phyloP scores from a whole-genome alignment of 2,329 filamentous ascomycete species.

The Venturia nashicola region DNA sequence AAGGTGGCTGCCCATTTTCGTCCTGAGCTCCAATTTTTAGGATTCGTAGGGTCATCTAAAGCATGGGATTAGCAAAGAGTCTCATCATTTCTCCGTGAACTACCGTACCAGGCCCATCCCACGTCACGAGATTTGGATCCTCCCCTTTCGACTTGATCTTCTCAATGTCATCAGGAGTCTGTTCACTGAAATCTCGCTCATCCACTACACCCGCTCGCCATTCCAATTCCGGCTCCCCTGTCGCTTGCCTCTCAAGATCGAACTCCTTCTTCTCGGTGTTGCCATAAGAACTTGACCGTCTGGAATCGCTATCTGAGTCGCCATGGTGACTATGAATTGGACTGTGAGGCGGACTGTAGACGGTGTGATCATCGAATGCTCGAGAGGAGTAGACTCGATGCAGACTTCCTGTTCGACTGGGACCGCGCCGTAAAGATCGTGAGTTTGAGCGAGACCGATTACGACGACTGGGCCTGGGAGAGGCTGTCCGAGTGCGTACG shows the following conservation, averaged over 20 bases:
- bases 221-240: slow-evolving; percentile 4
- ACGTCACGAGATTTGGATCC: slow-evolving; percentile 23
- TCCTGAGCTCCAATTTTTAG: slow-evolving; percentile 32
- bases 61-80: neutral
- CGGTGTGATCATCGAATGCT: slow-evolving; percentile 8
- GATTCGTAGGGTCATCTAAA: slow-evolving; percentile 30
- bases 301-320: neutral
- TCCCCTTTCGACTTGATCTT: neutral
- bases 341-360: neutral
- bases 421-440: neutral
- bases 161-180: neutral
- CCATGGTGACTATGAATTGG: neutral
- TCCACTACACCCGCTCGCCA: neutral
- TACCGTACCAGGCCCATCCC: slow-evolving; percentile 25
- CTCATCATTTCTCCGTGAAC: neutral
- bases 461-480: neutral
- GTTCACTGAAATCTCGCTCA: slow-evolving; percentile 5
- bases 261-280: neutral
- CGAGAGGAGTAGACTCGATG: slow-evolving; percentile 4
- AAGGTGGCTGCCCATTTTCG: slow-evolving; percentile 33
- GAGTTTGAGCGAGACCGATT: slow-evolving; percentile 6
- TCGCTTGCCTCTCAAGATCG: slow-evolving; percentile 6
- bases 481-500: neutral
- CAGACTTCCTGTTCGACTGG: neutral
- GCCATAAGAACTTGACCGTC: neutral